Evolutionary conservation across 2,329 filamentous ascomycete genomes (phyloP), one percentile per base, ranked within the genome.

Genomic region (Pseudocercospora vitis): DNA sequence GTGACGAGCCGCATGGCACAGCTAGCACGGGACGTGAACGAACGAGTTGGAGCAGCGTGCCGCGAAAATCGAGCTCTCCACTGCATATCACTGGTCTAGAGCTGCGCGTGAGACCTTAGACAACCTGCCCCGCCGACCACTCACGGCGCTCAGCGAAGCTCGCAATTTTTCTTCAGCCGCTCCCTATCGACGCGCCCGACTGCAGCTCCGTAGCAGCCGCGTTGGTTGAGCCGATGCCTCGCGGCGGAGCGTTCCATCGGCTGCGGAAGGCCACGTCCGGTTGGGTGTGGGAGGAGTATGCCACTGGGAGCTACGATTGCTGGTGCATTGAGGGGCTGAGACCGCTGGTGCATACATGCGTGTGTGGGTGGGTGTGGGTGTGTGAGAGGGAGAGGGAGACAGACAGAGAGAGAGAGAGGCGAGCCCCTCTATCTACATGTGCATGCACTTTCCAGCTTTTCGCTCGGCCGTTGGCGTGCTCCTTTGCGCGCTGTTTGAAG

Each of bases 1-100:
- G 61, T 59, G 56, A 60, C 56, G 51, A 62, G 56, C 63, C 67
- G 70, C 73, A 74, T 73, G 64, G 68, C 63, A 50, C 65, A 63
- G 57, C 63, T 62, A 67, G 68, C 70, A 73, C 71, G 69, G 70
- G 71, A 73, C 50, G 31, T 4, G 14, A 42, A 32, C 32, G 37
- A 52, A 39, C 50, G 52, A 55, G 52, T 47, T 54, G 53, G 45
- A 51, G 45, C 45, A 56, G 56, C 65, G 63, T 58, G 56, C 23
- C 45, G 40, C 47, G 50, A 37, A 46, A 28, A 29, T 33, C 42
- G 21, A 46, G 50, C 50, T n/a, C 40, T 28, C 14, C 28, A 35
- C 51, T 45, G 52, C 58, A 52, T 48, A 45, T 57, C 53, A 60
- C 57, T 59, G 50, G 55, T 46, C 44, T 47, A 39, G 26, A 40